A percentile compares a stretch with the other conserved stretches of the same genome.
These are phyloP conservation scores for Paraconiothyrium sp. DNA, from an alignment of 2,329 filamentous ascomycete genomes.

Conservation along the genomic window DNA sequence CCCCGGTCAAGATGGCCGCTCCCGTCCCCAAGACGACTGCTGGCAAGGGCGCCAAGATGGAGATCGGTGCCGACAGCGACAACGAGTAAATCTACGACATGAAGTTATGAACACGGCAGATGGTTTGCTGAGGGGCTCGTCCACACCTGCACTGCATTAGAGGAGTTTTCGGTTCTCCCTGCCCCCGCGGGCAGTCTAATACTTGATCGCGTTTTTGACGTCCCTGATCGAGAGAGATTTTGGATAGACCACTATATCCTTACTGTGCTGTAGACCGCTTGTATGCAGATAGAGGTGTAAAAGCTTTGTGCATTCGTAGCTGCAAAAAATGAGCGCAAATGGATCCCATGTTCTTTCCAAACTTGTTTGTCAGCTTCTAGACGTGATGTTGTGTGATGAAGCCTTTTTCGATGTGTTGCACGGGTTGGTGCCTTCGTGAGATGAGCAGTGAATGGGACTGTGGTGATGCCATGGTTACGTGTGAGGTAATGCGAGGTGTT, in stretches of 20 bases:
- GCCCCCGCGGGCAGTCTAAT: neutral
- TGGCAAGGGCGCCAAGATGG: constrained; percentile 48
- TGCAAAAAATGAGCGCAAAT: neutral
- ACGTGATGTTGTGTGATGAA: too few species aligned
- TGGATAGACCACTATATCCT: constrained; percentile 12
- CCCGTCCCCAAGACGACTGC: constrained; percentile 39
- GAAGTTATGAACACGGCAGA: constrained; percentile 6
- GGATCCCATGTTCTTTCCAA: neutral
- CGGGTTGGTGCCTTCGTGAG: too few species aligned
- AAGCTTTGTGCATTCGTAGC: too few species aligned
- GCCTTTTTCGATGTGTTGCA: too few species aligned
- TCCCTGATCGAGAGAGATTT: neutral
- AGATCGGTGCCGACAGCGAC: constrained; percentile 43
- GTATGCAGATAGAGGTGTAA: constrained; percentile 6
- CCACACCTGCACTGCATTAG: neutral
- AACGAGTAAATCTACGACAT: constrained; percentile 34
- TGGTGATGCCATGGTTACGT: too few species aligned
- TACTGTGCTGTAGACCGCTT: constrained; percentile 5
- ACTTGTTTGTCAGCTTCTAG: neutral
- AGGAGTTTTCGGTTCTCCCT: constrained; percentile 7
- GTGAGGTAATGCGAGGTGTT: too few species aligned
- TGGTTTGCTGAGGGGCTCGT: neutral
- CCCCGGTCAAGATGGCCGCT: constrained; percentile 57
- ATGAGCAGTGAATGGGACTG: too few species aligned
- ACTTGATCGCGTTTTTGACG: constrained; percentile 3